Conservation (phyloP, 2,329 filamentous ascomycete genomes). For the Talaromyces sp. region DNA sequence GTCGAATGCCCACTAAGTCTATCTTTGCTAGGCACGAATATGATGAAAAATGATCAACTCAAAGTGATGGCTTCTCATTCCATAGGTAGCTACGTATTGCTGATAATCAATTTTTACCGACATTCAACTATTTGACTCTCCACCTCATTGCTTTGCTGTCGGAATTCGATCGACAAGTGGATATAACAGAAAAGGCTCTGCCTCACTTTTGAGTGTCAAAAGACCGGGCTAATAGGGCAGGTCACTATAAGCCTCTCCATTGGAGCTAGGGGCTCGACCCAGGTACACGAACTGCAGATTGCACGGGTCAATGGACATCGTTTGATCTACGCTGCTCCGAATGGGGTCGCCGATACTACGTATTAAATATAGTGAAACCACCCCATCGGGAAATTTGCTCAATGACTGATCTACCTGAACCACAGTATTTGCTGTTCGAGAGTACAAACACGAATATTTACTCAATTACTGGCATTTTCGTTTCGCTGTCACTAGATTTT, state of each 20-base stretch:
- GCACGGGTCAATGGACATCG: conserved; percentile 61
- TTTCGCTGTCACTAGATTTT: neutral
- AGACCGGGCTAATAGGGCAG: conserved; percentile 57
- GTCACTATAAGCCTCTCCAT: conserved; percentile 44
- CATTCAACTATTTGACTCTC: neutral
- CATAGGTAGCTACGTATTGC: too few species aligned
- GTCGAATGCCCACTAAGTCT: too few species aligned
- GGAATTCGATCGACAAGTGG: neutral
- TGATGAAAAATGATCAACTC: too few species aligned
- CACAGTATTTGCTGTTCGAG: neutral
- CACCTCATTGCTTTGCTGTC: neutral
- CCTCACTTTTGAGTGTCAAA: conserved; percentile 43
- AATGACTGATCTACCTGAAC: neutral
- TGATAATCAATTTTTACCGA: neutral
- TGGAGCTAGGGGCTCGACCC: conserved; percentile 47
- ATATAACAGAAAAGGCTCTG: too few species aligned
- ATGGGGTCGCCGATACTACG: conserved; percentile 61
- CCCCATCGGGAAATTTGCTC: neutral
- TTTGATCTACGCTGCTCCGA: conserved; percentile 58
- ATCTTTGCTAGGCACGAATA: too few species aligned
- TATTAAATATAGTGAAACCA: neutral
- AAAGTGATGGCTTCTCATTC: too few species aligned
- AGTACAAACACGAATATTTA: neutral
- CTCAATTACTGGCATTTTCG: neutral
- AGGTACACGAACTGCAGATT: conserved; percentile 66